Conservation (phyloP, 2,329 filamentous ascomycete genomes). For the Aotearoamyces nothofagi region DNA sequence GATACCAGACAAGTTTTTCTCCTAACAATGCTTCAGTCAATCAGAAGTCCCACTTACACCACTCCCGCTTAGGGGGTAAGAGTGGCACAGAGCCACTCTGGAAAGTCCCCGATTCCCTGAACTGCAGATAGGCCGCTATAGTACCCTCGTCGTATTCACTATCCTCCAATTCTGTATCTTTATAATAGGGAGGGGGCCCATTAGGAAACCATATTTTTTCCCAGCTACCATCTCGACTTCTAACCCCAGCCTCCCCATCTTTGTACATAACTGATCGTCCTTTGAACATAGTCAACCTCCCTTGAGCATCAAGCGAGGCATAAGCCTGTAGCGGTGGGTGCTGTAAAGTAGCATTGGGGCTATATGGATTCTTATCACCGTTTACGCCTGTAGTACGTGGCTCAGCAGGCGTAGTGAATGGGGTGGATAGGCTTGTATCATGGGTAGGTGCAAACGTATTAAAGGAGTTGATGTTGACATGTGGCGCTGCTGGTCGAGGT, state of each 20-base stretch:
- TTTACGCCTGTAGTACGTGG: no score
- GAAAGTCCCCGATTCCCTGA: slow-evolving; percentile 53
- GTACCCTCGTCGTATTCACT: slow-evolving; percentile 43
- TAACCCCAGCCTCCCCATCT: slow-evolving; percentile 31
- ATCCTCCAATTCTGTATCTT: slow-evolving; percentile 43
- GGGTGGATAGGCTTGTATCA: no score
- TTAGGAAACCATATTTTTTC: slow-evolving; percentile 59
- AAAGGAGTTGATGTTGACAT: neutral
- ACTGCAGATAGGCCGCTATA: slow-evolving; percentile 46
- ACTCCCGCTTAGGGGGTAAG: slow-evolving; percentile 64
- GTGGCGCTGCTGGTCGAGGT: slow-evolving; percentile 8
- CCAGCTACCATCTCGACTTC: slow-evolving; percentile 36
- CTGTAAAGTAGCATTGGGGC: slow-evolving; percentile 1
- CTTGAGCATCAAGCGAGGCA: slow-evolving; percentile 8
- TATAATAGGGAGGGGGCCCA: slow-evolving; percentile 48
- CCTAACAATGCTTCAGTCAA: no score
- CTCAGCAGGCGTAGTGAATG: neutral
- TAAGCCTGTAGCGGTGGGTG: slow-evolving; percentile 10
- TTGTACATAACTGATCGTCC: slow-evolving; percentile 47
- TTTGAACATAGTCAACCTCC: slow-evolving; percentile 42
- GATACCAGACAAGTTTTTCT: no score
- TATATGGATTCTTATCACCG: slow-evolving; percentile 3
- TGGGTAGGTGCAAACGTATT: neutral
- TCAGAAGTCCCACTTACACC: slow-evolving; percentile 59
- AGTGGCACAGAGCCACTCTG: slow-evolving; percentile 57